Percentiles rank a stretch among this genome's conserved stretches.
Conservation (phyloP, 192 early-diverging fungal genomes). For the Coemansia sp. region DNA sequence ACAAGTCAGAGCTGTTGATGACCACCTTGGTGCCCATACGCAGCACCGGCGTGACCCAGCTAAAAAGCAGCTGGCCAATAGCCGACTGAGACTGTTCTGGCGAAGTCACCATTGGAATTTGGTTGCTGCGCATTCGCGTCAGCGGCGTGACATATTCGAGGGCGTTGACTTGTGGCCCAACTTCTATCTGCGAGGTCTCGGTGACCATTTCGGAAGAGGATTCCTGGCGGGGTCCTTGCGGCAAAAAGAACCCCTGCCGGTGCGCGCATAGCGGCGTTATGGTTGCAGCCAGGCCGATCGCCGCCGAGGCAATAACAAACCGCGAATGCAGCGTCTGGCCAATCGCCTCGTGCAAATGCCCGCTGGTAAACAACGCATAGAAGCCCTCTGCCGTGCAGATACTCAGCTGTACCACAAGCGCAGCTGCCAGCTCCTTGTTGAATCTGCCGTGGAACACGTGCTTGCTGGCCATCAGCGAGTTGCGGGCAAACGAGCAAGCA, state of each 20-base stretch:
- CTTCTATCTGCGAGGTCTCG: background rate
- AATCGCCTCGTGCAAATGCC: constrained; percentile 7
- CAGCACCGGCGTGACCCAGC: constrained; percentile 65
- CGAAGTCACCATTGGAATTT: constrained; percentile 27
- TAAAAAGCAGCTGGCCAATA: constrained; percentile 43
- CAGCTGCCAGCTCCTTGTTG: constrained; percentile 6
- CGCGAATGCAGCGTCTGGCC: constrained; percentile 16
- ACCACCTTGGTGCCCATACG: constrained; percentile 54
- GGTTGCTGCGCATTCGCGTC: constrained; percentile 15
- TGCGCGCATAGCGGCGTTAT: constrained; percentile 24
- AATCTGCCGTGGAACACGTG: background rate
- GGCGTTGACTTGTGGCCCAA: constrained; percentile 3
- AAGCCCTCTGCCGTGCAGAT: background rate
- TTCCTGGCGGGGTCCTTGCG: constrained; percentile 5
- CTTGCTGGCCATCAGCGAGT: background rate
- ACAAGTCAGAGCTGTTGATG: constrained; percentile 62
- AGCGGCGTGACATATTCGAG: constrained; percentile 34
- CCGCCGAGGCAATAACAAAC: constrained; percentile 1
- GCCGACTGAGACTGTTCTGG: constrained; percentile 34
- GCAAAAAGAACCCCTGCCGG: constrained; percentile 23
- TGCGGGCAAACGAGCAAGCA: constrained; percentile 1
- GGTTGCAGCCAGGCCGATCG: background rate
- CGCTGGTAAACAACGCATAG: constrained; percentile 1
- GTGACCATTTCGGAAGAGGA: background rate
- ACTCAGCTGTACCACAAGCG: background rate